phyloP scores from a whole-genome alignment of 1,284 basidiomycete genomes.

The Phellinidium pouzarii region DNA sequence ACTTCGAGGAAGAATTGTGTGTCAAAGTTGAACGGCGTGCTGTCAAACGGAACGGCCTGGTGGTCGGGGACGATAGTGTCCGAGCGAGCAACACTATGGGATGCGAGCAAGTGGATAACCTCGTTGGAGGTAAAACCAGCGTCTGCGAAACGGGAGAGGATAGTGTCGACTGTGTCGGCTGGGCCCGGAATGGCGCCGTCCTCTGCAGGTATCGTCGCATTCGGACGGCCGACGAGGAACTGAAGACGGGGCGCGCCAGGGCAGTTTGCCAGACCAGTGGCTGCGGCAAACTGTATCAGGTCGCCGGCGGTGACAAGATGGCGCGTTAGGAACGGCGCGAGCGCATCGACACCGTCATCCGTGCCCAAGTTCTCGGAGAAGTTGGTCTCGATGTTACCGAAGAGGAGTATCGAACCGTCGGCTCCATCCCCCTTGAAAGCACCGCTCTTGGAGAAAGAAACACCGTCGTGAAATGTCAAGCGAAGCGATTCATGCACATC shows the following conservation, averaged over 20 bases:
- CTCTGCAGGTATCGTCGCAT: conserved; percentile 25
- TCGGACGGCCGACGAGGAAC: conserved; percentile 23
- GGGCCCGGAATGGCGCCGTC: conserved; percentile 25
- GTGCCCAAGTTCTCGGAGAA: conserved; percentile 26
- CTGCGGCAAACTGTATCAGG: conserved; percentile 29
- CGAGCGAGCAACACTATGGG: conserved; percentile 20
- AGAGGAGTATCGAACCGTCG: conserved; percentile 14
- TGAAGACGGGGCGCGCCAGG: conserved; percentile 26
- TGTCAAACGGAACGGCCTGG: conserved; percentile 19
- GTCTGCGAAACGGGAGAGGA: conserved; percentile 24
- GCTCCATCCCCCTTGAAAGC: conserved; percentile 3
- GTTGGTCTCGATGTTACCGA: conserved; percentile 18
- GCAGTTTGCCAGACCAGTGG: conserved; percentile 28
- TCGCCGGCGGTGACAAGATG: conserved; percentile 26
- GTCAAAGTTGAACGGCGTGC: conserved; percentile 22
- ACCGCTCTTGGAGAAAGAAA: conserved; percentile 16
- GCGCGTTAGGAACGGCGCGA: conserved; percentile 24
- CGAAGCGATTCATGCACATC: conserved; percentile 15
- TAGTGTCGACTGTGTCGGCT: conserved; percentile 26
- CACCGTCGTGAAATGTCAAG: conserved; percentile 22
- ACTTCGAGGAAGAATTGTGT: conserved; percentile 21
- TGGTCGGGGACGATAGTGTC: conserved; percentile 19
- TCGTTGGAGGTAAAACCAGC: conserved; percentile 26
- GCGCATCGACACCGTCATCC: conserved; percentile 25
- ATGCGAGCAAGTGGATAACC: conserved; percentile 26